A percentile compares a stretch with the other conserved stretches of the same genome.
Conservation (phyloP, 768 basidiomycete genomes). For the Cyclocybe cylindracea region DNA sequence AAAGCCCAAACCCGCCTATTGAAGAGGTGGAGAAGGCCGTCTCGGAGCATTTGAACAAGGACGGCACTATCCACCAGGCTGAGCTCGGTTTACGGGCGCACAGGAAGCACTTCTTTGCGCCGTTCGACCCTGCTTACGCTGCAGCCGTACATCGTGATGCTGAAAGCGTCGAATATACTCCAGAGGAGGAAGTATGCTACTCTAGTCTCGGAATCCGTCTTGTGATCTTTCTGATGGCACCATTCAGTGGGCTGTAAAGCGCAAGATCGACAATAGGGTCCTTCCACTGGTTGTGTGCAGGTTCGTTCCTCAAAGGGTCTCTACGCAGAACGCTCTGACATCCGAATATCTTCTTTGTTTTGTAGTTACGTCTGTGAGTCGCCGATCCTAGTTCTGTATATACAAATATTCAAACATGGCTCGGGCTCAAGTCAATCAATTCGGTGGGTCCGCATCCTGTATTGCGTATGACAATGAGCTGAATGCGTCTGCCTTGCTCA, state of each 20-base stretch:
- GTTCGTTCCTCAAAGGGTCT: slow-evolving; percentile 24
- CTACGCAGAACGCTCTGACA: not conserved
- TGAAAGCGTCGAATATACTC: slow-evolving; percentile 45
- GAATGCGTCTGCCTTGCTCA: not conserved
- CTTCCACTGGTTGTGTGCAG: slow-evolving; percentile 52
- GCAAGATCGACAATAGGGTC: slow-evolving; percentile 53
- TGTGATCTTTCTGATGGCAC: not conserved
- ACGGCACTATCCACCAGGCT: slow-evolving; percentile 44
- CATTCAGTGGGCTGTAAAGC: slow-evolving; percentile 39
- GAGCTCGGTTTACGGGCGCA: slow-evolving; percentile 37
- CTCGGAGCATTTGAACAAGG: slow-evolving; percentile 15
- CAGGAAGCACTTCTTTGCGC: slow-evolving; percentile 49
- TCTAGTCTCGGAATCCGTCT: too few relatives aligned
- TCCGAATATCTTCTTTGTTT: not conserved
- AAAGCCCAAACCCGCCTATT: not conserved
- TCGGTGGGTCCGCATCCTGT: slow-evolving; percentile 30
- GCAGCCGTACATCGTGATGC: slow-evolving; percentile 55
- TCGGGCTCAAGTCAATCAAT: slow-evolving; percentile 41
- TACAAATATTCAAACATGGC: slow-evolving; percentile 11
- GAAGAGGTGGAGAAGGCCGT: slow-evolving; percentile 13
- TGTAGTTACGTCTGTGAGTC: slow-evolving; percentile 50
- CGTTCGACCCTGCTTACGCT: slow-evolving; percentile 44
- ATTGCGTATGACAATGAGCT: too few relatives aligned
- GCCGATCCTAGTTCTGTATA: not conserved
- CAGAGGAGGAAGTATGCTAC: slow-evolving; percentile 46